phyloP scores from a whole-genome alignment of 345 rosid species.

The Melaleuca quinquenervia region DNA sequence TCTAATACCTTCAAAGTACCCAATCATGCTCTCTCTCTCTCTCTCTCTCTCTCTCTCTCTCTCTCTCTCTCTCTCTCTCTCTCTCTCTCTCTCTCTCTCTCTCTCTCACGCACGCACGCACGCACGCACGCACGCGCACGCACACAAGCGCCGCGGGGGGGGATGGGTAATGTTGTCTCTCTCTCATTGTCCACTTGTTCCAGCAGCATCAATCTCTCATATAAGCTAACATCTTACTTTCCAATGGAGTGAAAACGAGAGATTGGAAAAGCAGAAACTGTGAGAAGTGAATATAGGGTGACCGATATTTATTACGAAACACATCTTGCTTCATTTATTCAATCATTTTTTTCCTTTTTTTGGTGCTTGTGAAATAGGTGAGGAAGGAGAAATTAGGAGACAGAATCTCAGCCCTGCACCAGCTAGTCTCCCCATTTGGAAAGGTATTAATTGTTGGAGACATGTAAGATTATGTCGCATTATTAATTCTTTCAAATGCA shows the following conservation, averaged over 20 bases:
- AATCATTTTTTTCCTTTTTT: neutral
- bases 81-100: constrained; percentile 8
- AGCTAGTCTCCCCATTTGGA: constrained; percentile 95
- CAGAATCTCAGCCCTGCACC: constrained; percentile 85
- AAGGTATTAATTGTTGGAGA: constrained; percentile 33
- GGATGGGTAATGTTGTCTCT: constrained; percentile 34
- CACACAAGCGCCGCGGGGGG: constrained; percentile 15
- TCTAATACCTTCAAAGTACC: constrained; percentile 66
- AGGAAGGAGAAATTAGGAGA: constrained; percentile 91
- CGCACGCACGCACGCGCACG: constrained; percentile 20
- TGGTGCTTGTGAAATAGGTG: constrained; percentile 25
- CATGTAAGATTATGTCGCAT: neutral
- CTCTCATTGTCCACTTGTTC: constrained; percentile 59
- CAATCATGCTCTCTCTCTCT: neutral
- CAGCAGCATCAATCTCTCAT: neutral
- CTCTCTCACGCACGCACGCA: constrained; percentile 1
- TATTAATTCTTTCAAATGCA: neutral
- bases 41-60: constrained; percentile 8
- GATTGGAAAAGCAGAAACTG: neutral
- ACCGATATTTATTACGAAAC: neutral
- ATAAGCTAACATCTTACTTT: neutral
- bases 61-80: constrained; percentile 2
- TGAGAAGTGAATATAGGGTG: neutral
- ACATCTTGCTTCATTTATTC: neutral
- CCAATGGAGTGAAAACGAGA: neutral